Evolutionary conservation across 1,139 yeast genomes (phyloP).

Genomic region (Kodamaea suecica): DNA sequence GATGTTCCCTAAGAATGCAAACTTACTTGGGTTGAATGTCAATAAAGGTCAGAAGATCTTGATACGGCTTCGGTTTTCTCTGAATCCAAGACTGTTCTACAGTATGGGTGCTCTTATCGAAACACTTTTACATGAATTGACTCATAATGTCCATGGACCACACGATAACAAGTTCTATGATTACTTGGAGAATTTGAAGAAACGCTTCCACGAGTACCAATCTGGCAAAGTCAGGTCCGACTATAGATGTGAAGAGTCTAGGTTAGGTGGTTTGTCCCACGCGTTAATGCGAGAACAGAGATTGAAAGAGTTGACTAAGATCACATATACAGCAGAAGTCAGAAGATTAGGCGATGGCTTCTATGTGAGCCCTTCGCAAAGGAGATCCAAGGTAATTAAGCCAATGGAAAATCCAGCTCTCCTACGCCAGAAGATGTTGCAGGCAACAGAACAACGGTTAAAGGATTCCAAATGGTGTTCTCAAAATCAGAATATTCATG

Average conservation of each 20-base stretch:
- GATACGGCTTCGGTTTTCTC: slow-evolving; percentile 62
- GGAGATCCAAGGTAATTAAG: slow-evolving; percentile 6
- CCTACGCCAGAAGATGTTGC: slow-evolving; percentile 49
- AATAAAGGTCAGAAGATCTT: slow-evolving; percentile 76
- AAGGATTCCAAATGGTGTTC: slow-evolving; percentile 58
- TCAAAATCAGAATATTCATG: slow-evolving; percentile 15
- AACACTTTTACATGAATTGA: slow-evolving; percentile 83
- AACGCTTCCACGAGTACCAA: slow-evolving; percentile 55
- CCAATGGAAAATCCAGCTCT: slow-evolving; percentile 18
- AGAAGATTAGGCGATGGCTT: slow-evolving; percentile 30
- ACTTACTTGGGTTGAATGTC: slow-evolving; percentile 79
- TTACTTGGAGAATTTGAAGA: slow-evolving; percentile 58
- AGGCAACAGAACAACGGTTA: slow-evolving; percentile 67
- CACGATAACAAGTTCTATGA: slow-evolving; percentile 74
- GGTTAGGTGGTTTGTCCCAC: slow-evolving; percentile 40
- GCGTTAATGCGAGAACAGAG: slow-evolving; percentile 37
- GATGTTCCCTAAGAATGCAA: slow-evolving; percentile 72
- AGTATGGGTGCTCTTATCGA: slow-evolving; percentile 71
- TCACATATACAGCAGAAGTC: slow-evolving; percentile 39
- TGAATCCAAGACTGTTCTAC: slow-evolving; percentile 54
- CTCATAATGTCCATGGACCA: slow-evolving; percentile 77
- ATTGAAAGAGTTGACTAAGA: slow-evolving; percentile 34
- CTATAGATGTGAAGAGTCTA: slow-evolving; percentile 52
- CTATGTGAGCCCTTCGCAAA: slow-evolving; percentile 4
- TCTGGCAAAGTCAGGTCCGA: slow-evolving; percentile 39